These are phyloP conservation scores for Sporothrix schenckii DNA, from an alignment of 2,329 filamentous ascomycete species.

Conservation along the genomic window DNA sequence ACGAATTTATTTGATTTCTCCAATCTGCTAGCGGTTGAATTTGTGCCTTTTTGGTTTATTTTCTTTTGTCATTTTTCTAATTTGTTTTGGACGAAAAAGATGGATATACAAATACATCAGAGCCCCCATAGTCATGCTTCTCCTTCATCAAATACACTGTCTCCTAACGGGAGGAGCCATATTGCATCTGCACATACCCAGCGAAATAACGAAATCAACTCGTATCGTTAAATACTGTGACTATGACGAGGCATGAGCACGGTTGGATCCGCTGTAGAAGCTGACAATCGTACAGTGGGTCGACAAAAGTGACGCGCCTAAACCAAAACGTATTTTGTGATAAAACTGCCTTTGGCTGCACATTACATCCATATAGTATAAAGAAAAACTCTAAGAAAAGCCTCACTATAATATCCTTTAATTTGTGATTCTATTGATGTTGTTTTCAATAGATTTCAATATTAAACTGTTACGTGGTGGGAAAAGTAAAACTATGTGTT, in stretches of 20 bases:
- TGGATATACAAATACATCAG: not conserved
- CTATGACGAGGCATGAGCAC: not conserved
- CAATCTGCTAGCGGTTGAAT: slow-evolving; percentile 4
- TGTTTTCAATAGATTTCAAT: too few species aligned
- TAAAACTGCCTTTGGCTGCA: too few species aligned
- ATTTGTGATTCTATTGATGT: too few species aligned
- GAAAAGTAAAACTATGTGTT: too few species aligned
- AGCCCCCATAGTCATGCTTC: not conserved
- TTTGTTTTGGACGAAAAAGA: not conserved
- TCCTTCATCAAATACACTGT: slow-evolving; percentile 2
- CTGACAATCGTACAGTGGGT: too few species aligned
- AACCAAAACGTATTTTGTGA: too few species aligned
- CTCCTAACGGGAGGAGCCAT: slow-evolving; percentile 12
- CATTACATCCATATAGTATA: too few species aligned
- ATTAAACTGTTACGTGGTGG: too few species aligned
- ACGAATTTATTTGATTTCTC: not conserved
- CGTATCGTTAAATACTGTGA: not conserved
- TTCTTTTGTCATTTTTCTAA: not conserved
- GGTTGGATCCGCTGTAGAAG: too few species aligned
- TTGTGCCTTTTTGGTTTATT: not conserved
- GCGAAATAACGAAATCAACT: not conserved
- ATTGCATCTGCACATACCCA: slow-evolving; percentile 4
- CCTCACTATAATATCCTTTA: too few species aligned
- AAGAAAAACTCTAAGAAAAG: too few species aligned
- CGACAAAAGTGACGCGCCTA: too few species aligned